Percentiles rank a stretch among this genome's conserved stretches.
Evolutionary conservation across 225 moss, liverwort and hornwort genomes (phyloP).

Genomic region (Asterella californica): DNA sequence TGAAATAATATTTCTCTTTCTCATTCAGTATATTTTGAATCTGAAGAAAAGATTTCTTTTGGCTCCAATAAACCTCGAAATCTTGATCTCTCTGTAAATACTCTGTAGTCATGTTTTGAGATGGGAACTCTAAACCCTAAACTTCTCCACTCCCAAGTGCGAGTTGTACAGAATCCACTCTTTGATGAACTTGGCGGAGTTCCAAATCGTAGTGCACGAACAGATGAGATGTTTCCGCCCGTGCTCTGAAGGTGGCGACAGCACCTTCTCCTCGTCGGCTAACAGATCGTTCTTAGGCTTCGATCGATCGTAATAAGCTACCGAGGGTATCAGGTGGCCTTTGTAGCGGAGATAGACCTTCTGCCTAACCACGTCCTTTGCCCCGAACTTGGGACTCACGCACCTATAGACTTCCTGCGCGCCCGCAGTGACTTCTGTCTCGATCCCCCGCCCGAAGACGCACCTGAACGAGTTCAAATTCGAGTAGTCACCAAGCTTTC

Average conservation of each 20-base stretch:
- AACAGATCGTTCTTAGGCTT: background rate
- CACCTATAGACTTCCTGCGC: constrained; percentile 76
- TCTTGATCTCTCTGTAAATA: too few species aligned
- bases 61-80: too few species aligned
- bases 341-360: constrained; percentile 51
- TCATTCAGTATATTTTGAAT: too few species aligned
- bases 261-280: background rate
- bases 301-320: constrained; percentile 42
- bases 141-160: constrained; percentile 76
- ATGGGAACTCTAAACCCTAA: too few species aligned
- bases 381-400: constrained; percentile 32
- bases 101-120: too few species aligned
- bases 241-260: background rate
- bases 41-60: too few species aligned
- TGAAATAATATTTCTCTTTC: too few species aligned
- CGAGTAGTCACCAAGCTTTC: constrained; percentile 18
- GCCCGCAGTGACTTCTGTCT: constrained; percentile 59
- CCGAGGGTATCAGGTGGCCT: constrained; percentile 45
- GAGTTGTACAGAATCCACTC: constrained; percentile 85
- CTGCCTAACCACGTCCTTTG: constrained; percentile 24
- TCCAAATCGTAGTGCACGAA: constrained; percentile 82
- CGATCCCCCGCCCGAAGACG: constrained; percentile 46
- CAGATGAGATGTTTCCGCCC: constrained; percentile 50
- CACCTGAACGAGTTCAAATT: constrained; percentile 50
- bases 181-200: constrained; percentile 69